phyloP scores from a whole-genome alignment of 495 filamentous ascomycete species.

The Penicillium canariense region DNA sequence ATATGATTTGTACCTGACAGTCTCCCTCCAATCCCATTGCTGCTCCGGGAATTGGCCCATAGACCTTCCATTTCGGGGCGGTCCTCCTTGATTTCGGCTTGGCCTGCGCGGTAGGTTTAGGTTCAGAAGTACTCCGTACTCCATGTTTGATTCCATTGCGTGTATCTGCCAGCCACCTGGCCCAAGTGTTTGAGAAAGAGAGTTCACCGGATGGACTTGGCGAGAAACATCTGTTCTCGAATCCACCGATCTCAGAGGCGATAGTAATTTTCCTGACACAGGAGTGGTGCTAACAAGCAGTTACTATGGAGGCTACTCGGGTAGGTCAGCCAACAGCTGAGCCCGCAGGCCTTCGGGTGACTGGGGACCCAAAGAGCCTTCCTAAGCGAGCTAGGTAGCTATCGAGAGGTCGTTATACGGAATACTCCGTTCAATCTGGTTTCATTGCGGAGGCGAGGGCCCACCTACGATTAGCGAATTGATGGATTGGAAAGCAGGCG shows the following conservation, averaged over 20 bases:
- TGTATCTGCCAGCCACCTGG: background rate
- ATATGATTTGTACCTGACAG: constrained; percentile 19
- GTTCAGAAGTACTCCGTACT: background rate
- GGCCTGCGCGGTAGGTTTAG: background rate
- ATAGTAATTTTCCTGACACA: background rate
- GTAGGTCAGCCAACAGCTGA: background rate
- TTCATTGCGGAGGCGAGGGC: background rate
- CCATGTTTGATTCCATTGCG: background rate
- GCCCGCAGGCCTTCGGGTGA: background rate
- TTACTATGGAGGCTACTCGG: background rate
- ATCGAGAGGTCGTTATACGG: background rate
- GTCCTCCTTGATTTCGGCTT: background rate
- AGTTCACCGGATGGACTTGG: background rate
- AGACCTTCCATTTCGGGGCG: constrained; percentile 4
- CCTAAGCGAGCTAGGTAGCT: background rate
- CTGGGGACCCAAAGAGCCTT: background rate
- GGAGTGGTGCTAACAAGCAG: background rate
- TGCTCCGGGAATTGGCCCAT: constrained; percentile 1
- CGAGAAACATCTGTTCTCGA: background rate
- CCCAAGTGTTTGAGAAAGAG: background rate
- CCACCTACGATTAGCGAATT: background rate
- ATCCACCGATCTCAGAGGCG: background rate
- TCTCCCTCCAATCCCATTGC: too few relatives aligned
- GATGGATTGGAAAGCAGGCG: background rate
- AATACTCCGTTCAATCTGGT: background rate